Evolutionary conservation across 2,329 filamentous ascomycete genomes (phyloP).

Genomic region (Uncinocarpus reesii): DNA sequence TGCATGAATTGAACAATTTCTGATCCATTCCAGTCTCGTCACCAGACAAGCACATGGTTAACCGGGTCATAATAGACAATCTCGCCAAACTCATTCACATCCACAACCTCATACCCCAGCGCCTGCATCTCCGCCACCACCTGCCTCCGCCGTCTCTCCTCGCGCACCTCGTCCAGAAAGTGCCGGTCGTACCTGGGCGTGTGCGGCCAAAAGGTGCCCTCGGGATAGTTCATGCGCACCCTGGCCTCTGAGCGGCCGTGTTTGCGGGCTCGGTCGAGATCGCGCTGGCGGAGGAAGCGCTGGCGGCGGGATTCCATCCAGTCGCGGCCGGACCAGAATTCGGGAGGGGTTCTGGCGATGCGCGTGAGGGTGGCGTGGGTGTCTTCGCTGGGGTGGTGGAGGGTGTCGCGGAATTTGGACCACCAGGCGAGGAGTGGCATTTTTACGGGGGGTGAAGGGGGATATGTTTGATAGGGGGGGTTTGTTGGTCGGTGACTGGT

Average conservation of each 20-base stretch:
- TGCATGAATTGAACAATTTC: too few species aligned
- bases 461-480: too few species aligned
- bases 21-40: too few species aligned
- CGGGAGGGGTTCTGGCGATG: constrained; percentile 13
- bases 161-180: not conserved
- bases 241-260: not conserved
- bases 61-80: too few species aligned
- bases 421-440: constrained; percentile 13
- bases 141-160: not conserved
- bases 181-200: constrained; percentile 8
- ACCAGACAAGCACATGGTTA: too few species aligned
- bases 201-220: constrained; percentile 15
- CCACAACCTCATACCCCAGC: not conserved
- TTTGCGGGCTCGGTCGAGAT: constrained; percentile 2
- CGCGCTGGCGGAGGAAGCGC: constrained; percentile 8
- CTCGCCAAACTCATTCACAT: too few species aligned
- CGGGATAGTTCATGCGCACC: constrained; percentile 9
- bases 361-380: constrained; percentile 7
- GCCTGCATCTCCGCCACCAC: not conserved
- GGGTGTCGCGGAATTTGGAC: constrained; percentile 12
- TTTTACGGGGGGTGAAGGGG: not conserved
- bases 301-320: constrained; percentile 15
- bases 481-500: too few species aligned
- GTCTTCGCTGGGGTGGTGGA: constrained; percentile 11
- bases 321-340: constrained; percentile 17